Evolutionary conservation across 768 basidiomycete genomes (phyloP), one percentile per base, ranked within the genome.

Genomic region (Serpula lacrymans): DNA sequence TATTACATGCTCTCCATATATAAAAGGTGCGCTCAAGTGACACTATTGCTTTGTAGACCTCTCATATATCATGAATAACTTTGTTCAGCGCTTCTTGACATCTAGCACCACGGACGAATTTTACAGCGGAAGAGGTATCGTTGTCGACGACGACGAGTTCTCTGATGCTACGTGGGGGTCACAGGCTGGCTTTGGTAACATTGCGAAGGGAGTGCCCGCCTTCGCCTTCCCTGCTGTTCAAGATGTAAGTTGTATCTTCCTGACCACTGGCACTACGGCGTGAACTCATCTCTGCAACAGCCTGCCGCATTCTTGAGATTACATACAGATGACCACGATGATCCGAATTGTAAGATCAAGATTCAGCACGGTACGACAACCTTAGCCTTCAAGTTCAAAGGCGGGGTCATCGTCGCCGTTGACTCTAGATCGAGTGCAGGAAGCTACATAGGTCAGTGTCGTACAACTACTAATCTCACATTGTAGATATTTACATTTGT

Each of bases 301-400:
- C 78, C 79, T 13, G 62, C 73, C 14, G 63, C 70, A 1, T 82
- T 82, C 62, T 64, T 82, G 46, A 65, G 72, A 33, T 54, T 76
- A 47, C 77, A 80, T 62, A 80, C 80, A 20, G 77, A 80, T 57
- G 77, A 79, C 54, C 69, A 72, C 49, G 77, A 77, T 4, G 77
- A 80, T 61, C 71, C 76, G 13, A 62, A 67, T 25, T 78, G 76
- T 57, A 71, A 73, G 45, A 81, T 83, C 58, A 82, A 82, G 68
- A 78, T 83, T 47, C 74, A 77, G 48, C 81, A 83, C 62, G 81
- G 81, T 24, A 83, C 81, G 9, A 83, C 81, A 4, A 82, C 80
- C 1, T 68, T 83, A 24, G 80, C 80, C 2, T 83, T 83, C 70
- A 62, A 75, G 42, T 83, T 72, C 64, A 58, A 77, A 50, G 80